These are phyloP conservation scores for Vitis rupestris DNA, from an alignment of 164 flowering plant genomes.

Conservation along the genomic window DNA sequence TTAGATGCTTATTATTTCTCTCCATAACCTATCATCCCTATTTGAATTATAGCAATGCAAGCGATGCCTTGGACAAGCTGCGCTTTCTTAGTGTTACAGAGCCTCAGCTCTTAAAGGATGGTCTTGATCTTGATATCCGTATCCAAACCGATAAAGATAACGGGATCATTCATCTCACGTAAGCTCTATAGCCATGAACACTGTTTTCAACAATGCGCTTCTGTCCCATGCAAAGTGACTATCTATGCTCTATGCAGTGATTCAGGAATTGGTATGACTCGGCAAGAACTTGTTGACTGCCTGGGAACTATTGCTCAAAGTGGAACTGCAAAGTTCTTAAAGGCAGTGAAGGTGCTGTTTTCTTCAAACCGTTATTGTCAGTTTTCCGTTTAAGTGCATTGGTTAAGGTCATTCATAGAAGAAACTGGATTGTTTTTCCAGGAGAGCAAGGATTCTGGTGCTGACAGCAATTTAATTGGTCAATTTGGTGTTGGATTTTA, in stretches of 20 bases:
- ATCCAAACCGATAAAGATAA: constrained; percentile 87
- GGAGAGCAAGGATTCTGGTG: constrained; percentile 94
- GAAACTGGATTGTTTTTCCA: constrained; percentile 30
- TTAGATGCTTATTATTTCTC: neutral
- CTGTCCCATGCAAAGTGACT: neutral
- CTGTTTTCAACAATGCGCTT: neutral
- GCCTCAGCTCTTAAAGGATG: constrained; percentile 67
- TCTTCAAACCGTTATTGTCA: too few species aligned
- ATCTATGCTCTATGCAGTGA: constrained; percentile 49
- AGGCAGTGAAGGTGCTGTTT: constrained; percentile 70
- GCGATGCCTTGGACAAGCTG: constrained; percentile 98
- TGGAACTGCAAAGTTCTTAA: constrained; percentile 95
- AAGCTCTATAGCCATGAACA: constrained; percentile 23
- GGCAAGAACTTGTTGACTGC: constrained; percentile 90
- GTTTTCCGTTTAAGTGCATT: neutral
- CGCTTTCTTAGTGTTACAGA: constrained; percentile 87
- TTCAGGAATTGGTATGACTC: constrained; percentile 95
- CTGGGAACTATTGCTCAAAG: constrained; percentile 99
- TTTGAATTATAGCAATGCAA: constrained; percentile 75
- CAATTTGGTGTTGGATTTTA: constrained; percentile 99
- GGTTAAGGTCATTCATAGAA: neutral
- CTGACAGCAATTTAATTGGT: constrained; percentile 92
- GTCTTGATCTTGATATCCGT: constrained; percentile 82
- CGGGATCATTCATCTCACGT: constrained; percentile 82
- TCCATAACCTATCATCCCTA: neutral